Base-by-base conservation (phyloP, 1,139 yeast genomes). In the Suhomyces terraborum region DNA sequence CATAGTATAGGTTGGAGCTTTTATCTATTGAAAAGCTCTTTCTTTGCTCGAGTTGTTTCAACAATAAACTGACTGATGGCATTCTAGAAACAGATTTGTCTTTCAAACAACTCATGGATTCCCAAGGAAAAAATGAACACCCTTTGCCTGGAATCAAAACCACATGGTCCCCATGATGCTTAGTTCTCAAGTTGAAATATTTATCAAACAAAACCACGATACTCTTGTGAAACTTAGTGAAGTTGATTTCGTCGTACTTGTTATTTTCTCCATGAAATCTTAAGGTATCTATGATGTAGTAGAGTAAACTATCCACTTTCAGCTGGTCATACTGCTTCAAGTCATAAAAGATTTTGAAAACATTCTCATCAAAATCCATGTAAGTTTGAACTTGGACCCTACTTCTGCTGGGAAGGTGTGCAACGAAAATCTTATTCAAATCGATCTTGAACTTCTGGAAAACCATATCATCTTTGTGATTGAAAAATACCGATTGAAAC, bases 51-150 rank as follows among this genome's bases (percentile, higher is more conserved):
- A 87, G 56, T 22, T 75, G 53, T 0, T 75, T 67, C 1, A 69
- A 41, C n/a, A 87, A 61, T 35, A 73, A 54, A 1, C 62, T 56
- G 8, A 86, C 53, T 0, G 95, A 84, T 0, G 96, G 95, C 58
- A 89, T 77, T 45, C 98, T 69, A 0, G 95, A 78, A 0, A 87
- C 76, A 0, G 95, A 80, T 32, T 64, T 66, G 0, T 57, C 55
- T 35, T 76, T 61, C 42, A 91, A 59, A 35, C 76, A 69, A 0
- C 80, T 74, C 25, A 91, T 59, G 0, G 89, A 82, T 56, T 93
- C 98, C 98, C 98, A 93, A 0, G 98, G 98, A 35, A 93, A 71
- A 21, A 66, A 62, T 9, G 79, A 77, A 51, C 94, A 82, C 7
- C 67, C 66, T 32, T 81, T 72, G 35, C 89, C 83, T 3, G 88